Percentiles rank a stretch among this genome's conserved stretches.
These are phyloP conservation scores for Sporothrix mexicana DNA, from an alignment of 2,329 filamentous ascomycete genomes.

Conservation along the genomic window DNA sequence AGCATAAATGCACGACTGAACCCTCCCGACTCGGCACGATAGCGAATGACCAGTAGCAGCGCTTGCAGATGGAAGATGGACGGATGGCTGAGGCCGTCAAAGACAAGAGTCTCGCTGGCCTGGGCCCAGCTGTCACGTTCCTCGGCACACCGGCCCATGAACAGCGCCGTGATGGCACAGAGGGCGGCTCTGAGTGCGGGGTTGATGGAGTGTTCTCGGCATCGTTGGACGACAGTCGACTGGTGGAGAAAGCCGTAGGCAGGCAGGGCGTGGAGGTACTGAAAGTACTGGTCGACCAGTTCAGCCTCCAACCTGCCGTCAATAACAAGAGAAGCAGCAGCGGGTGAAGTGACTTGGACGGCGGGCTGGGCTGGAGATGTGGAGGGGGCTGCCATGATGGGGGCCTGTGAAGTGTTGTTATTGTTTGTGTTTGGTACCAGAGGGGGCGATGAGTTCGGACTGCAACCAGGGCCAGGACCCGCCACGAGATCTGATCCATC, in stretches of 20 bases:
- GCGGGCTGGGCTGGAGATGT: neutral
- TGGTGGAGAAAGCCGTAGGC: conserved; percentile 26
- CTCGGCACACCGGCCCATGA: conserved; percentile 11
- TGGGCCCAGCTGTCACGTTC: conserved; percentile 7
- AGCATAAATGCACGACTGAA: conserved; percentile 25
- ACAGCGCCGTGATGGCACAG: conserved; percentile 25
- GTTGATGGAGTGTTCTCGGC: conserved; percentile 22
- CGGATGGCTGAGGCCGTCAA: conserved; percentile 10
- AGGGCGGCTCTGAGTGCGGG: conserved; percentile 23
- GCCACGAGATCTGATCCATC: neutral
- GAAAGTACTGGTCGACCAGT: conserved; percentile 27
- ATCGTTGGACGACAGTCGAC: conserved; percentile 13
- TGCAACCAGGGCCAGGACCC: neutral
- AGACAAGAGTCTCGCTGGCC: conserved; percentile 16
- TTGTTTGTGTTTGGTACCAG: neutral
- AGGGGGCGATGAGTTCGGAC: neutral
- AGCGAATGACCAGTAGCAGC: conserved; percentile 19
- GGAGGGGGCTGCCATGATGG: neutral
- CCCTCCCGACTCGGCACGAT: conserved; percentile 12
- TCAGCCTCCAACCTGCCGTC: neutral
- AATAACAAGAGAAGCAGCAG: neutral
- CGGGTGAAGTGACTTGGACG: neutral
- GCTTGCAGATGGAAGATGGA: conserved; percentile 28
- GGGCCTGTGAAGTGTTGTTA: neutral
- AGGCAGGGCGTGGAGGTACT: conserved; percentile 14